phyloP scores from a whole-genome alignment of 164 flowering plant genomes.

The Houttuynia cordata region DNA sequence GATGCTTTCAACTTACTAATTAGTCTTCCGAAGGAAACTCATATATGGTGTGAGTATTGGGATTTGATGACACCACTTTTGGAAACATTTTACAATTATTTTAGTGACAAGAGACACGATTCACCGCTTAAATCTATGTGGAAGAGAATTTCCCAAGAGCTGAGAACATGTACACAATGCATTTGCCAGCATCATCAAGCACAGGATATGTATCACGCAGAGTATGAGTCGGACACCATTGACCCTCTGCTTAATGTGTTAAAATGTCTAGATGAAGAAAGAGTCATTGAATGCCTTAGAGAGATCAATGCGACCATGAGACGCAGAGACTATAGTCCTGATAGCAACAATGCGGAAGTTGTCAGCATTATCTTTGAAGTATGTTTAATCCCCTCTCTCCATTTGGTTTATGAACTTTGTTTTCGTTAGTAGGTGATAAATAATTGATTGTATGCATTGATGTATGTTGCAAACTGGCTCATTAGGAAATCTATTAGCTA shows the following conservation, averaged over 20 bases:
- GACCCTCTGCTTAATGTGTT: conserved; percentile 67
- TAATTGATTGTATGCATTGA: background rate
- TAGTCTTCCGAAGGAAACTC: conserved; percentile 40
- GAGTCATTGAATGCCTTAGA: conserved; percentile 54
- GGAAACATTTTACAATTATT: conserved; percentile 75
- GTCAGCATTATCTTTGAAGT: conserved; percentile 89
- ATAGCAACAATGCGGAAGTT: conserved; percentile 46
- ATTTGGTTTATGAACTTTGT: background rate
- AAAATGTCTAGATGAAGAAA: conserved; percentile 69
- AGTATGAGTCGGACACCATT: conserved; percentile 52
- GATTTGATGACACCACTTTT: conserved; percentile 83
- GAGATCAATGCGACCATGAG: conserved; percentile 47
- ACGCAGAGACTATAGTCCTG: conserved; percentile 31
- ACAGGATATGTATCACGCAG: conserved; percentile 48
- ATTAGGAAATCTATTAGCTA: background rate
- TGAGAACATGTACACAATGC: conserved; percentile 70
- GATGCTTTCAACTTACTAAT: conserved; percentile 65
- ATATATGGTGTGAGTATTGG: conserved; percentile 79
- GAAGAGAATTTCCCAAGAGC: conserved; percentile 64
- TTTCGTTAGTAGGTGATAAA: background rate
- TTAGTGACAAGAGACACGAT: conserved; percentile 39
- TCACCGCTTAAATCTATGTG: conserved; percentile 70
- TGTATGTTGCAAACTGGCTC: background rate
- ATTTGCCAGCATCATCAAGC: conserved; percentile 85
- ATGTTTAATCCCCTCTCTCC: conserved; percentile 1